Evolutionary conservation across 1,139 yeast species (phyloP), one percentile per base, ranked within the genome.

Genomic region (Nakaseomyces glabratus): DNA sequence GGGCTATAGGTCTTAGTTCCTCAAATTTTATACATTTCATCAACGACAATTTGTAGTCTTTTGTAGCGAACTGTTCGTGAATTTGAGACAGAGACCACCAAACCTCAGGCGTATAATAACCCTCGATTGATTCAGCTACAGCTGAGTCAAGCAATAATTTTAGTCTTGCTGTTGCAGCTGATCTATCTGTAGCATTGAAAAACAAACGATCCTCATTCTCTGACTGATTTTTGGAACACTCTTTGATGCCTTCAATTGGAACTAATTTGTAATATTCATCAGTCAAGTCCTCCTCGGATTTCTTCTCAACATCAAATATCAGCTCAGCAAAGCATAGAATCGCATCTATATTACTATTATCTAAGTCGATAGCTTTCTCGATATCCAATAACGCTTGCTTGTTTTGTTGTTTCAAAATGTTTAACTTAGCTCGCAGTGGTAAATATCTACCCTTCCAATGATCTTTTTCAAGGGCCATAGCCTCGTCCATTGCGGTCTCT

Each of bases 1-100:
- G 58, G 16, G 93, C 66, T 17, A 80, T 80, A 1, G 88, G 82
- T 35, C 82, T 63, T 17, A 57, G 52, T 47, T 78, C 84, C 48
- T 81, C 90, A 44, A 80, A 64, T 43, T 73, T 76, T 14, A 82
- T 70, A 51, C 84, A 71, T 49, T 63, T 71, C 78, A 88, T 74
- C 43, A 82, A 62, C 19, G 81, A 67, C 18, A 70, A 69, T 39
- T 76, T 66, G 37, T 70, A 63, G 2, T 65, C 60, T 38, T 62
- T 64, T 48, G 81, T 85, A 30, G 73, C 79, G 31, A 73, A 65
- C 18, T 55, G 61, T 46, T 79, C 90, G 52, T 80, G 80, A 23
- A 81, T 66, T 46, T 69, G 62, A 3, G 86, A 73, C 42, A 84
- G 64, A 40, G 71, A 68, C 69, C 74, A 78, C 85, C 93, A 82